Conservation (phyloP, 352 stramenopile species). For the Phytopythium litorale region DNA sequence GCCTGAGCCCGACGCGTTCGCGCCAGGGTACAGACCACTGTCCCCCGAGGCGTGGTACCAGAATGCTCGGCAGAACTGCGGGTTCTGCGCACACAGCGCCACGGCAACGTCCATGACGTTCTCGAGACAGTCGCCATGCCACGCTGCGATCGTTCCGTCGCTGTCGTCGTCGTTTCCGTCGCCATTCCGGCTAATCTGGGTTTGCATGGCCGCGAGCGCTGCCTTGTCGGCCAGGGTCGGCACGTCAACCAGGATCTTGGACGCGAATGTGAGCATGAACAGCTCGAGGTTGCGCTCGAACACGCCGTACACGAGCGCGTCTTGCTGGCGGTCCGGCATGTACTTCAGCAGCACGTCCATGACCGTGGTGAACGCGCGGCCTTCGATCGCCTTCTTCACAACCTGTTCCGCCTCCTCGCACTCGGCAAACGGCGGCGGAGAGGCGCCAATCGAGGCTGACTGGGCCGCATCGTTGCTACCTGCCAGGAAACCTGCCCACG, state of each 20-base stretch:
- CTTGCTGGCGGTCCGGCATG: slow-evolving; percentile 64
- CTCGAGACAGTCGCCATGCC: slow-evolving; percentile 74
- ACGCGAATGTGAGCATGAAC: slow-evolving; percentile 68
- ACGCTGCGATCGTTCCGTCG: slow-evolving; percentile 24
- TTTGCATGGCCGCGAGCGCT: slow-evolving; percentile 58
- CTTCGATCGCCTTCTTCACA: slow-evolving; percentile 71
- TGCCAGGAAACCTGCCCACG: slow-evolving; percentile 64
- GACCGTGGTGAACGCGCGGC: slow-evolving; percentile 63
- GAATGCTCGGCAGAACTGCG: slow-evolving; percentile 57
- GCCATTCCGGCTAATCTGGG: slow-evolving; percentile 48
- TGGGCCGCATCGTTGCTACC: background rate
- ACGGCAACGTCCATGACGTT: slow-evolving; percentile 76
- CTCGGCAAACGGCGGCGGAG: slow-evolving; percentile 39
- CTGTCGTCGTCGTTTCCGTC: background rate
- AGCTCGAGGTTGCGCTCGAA: slow-evolving; percentile 70
- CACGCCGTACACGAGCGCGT: slow-evolving; percentile 64
- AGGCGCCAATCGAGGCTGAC: slow-evolving; percentile 1
- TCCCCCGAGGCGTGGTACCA: slow-evolving; percentile 44
- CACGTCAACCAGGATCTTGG: slow-evolving; percentile 76
- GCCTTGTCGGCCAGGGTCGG: slow-evolving; percentile 69
- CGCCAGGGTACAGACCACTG: slow-evolving; percentile 1
- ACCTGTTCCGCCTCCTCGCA: slow-evolving; percentile 39
- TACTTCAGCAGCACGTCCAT: slow-evolving; percentile 76
- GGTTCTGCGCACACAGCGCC: slow-evolving; percentile 50
- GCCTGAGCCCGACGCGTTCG: background rate